These are phyloP conservation scores for Fusarium irregulare DNA, from an alignment of 2,329 filamentous ascomycete species.

Conservation along the genomic window DNA sequence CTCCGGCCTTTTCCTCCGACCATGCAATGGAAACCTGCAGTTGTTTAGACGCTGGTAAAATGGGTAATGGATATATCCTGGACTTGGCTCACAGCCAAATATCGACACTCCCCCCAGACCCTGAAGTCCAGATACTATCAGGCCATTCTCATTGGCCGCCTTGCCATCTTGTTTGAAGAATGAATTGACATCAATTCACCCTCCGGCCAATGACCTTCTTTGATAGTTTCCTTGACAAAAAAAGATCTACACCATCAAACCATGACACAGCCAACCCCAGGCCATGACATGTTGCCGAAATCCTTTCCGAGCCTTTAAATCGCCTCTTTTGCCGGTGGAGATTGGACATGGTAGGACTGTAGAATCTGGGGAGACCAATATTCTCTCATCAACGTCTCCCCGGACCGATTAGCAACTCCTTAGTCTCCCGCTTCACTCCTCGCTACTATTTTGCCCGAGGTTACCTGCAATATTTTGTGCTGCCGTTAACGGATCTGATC, in stretches of 20 bases:
- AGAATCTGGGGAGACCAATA: slow-evolving; percentile 35
- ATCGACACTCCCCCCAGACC: slow-evolving; percentile 37
- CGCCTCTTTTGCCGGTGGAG: neutral
- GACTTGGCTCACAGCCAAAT: slow-evolving; percentile 27
- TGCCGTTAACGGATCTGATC: slow-evolving; percentile 21
- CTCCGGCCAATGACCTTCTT: slow-evolving; percentile 34
- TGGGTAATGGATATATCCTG: slow-evolving; percentile 1
- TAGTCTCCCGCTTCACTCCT: slow-evolving; percentile 30
- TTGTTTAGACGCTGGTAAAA: neutral
- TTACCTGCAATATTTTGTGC: slow-evolving; percentile 5
- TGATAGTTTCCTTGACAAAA: slow-evolving; percentile 23
- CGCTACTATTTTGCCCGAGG: slow-evolving; percentile 20
- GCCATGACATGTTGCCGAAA: slow-evolving; percentile 28
- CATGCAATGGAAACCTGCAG: slow-evolving; percentile 27
- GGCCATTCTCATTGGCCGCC: slow-evolving; percentile 41
- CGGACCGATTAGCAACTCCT: slow-evolving; percentile 35
- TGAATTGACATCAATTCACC: slow-evolving; percentile 46
- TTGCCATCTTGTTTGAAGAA: slow-evolving; percentile 46
- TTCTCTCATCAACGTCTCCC: slow-evolving; percentile 9
- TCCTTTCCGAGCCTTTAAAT: slow-evolving; percentile 13
- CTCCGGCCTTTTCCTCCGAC: slow-evolving; percentile 26
- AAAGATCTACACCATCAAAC: slow-evolving; percentile 28
- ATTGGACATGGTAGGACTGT: slow-evolving; percentile 2
- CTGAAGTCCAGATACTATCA: slow-evolving; percentile 42
- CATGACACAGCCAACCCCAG: slow-evolving; percentile 21